A percentile compares a stretch with the other conserved stretches of the same genome.
Conservation (phyloP, 2,329 filamentous ascomycete genomes). For the Phyllosticta citribraziliensis region DNA sequence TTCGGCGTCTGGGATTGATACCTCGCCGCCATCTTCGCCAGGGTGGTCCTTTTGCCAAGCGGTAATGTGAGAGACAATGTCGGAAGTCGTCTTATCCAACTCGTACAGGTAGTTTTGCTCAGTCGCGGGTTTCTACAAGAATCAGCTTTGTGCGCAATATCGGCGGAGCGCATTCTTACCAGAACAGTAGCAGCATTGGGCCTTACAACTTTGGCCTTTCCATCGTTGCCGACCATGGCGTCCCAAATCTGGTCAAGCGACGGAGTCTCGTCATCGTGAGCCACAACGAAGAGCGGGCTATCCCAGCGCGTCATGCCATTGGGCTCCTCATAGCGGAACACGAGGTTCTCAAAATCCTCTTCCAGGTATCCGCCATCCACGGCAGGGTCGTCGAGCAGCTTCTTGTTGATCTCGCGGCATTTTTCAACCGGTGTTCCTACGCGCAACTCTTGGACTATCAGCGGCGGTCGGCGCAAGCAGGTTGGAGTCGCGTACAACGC, state of each 20-base stretch:
- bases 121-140: constrained; percentile 44
- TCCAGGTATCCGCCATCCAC: constrained; percentile 40
- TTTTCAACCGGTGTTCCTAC: constrained; percentile 47
- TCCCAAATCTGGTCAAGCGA: constrained; percentile 67
- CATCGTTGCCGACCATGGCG: constrained; percentile 49
- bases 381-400: constrained; percentile 36
- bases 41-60: constrained; percentile 57
- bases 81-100: constrained; percentile 68
- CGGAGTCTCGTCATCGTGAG: constrained; percentile 63
- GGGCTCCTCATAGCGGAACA: constrained; percentile 77
- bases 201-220: constrained; percentile 55
- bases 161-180: constrained; percentile 22
- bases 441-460: constrained; percentile 41
- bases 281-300: constrained; percentile 67
- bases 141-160: not conserved
- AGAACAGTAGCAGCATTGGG: constrained; percentile 68
- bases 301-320: constrained; percentile 82
- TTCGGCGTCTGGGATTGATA: constrained; percentile 44
- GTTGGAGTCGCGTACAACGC: constrained; percentile 46
- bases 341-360: constrained; percentile 66
- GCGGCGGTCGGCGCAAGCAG: constrained; percentile 4
- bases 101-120: constrained; percentile 68
- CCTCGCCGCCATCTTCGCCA: constrained; percentile 51
- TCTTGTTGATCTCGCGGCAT: constrained; percentile 52
- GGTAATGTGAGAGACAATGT: constrained; percentile 60